Base-by-base conservation (phyloP, 2,329 filamentous ascomycete species). In the Ceratocystis destructans region DNA sequence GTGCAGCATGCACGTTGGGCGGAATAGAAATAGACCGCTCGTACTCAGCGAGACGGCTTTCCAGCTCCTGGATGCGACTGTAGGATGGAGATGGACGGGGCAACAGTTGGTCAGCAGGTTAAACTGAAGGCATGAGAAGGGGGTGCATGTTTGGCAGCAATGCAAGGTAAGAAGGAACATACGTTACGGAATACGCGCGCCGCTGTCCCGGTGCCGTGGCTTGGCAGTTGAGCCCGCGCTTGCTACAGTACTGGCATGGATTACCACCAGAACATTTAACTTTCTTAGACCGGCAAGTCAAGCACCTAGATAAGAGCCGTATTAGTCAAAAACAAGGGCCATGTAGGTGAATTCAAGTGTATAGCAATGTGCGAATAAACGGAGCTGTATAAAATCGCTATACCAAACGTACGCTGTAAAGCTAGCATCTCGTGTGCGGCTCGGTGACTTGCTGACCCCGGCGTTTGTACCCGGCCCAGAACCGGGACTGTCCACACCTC, bases 331-430 rank as follows among this genome's bases (percentile, higher is more conserved):
- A 48, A 17, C 20, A 8, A 8, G 20, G 20, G 6, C 25, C 28
- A 25, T 15, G 20, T 55, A 55, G 25, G 2, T 33, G 10, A 41
- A 65, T 37, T 20, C 22, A 61, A 53, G 20, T 33, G 28, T 44
- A 15, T 17, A 17, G 41, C 6, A 62, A 55, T 15, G 28, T 41
- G 46, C 17, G 31, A n/a, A 33, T 17, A 65, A 48, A 7, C 12
- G 1, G 10, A 41, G 37, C 10, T 41, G 10, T 15, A 46, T 41
- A 25, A 67, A 44, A 79, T 31, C 75, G 77, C 44, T 74, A 72
- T 4, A 71, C 68, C 20, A 84, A 72, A 69, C 80, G 75, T 44
- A 78, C 76, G 45, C 75, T 76, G 71, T 80, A 80, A 81, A 80
- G 69, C 76, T 77, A 69, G 79, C 75, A 70, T 79, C 78, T 67